Evolutionary conservation across 495 filamentous ascomycete species (phyloP).

Genomic region (Pseudoneurospora amorphoporcata): DNA sequence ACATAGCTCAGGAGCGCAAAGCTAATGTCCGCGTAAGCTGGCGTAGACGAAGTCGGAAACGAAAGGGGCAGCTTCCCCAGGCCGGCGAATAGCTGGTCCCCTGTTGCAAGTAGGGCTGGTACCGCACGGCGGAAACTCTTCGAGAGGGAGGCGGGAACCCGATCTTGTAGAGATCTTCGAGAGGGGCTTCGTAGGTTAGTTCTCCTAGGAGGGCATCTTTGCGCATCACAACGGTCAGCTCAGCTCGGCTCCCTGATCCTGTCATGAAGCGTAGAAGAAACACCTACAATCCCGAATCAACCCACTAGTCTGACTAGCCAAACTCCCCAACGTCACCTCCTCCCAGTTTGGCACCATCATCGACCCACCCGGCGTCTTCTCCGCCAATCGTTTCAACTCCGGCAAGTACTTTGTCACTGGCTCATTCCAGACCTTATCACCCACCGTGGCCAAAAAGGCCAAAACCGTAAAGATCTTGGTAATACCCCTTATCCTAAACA

Average conservation of each 20-base stretch:
- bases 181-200: conserved; percentile 28
- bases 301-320: conserved; percentile 44
- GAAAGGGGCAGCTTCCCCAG: conserved; percentile 25
- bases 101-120: conserved; percentile 27
- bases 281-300: conserved; percentile 32
- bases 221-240: background rate
- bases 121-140: conserved; percentile 36
- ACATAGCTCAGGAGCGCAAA: conserved; percentile 30
- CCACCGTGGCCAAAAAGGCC: conserved; percentile 28
- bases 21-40: conserved; percentile 30
- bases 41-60: conserved; percentile 25
- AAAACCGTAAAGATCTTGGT: conserved; percentile 41
- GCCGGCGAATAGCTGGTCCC: conserved; percentile 29
- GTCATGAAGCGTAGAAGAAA: no score
- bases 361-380: conserved; percentile 23
- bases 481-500: conserved; percentile 40
- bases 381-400: conserved; percentile 32
- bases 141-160: conserved; percentile 26
- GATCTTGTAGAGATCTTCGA: conserved; percentile 10
- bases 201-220: conserved; percentile 32
- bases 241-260: no score
- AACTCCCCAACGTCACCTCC: conserved; percentile 42
- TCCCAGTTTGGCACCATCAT: conserved; percentile 40
- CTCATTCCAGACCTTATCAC: conserved; percentile 27
- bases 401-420: conserved; percentile 43